Percentiles rank a stretch among this genome's conserved stretches.
Conservation (phyloP, 1,284 basidiomycete genomes). For the Austroboletus rostrupii region DNA sequence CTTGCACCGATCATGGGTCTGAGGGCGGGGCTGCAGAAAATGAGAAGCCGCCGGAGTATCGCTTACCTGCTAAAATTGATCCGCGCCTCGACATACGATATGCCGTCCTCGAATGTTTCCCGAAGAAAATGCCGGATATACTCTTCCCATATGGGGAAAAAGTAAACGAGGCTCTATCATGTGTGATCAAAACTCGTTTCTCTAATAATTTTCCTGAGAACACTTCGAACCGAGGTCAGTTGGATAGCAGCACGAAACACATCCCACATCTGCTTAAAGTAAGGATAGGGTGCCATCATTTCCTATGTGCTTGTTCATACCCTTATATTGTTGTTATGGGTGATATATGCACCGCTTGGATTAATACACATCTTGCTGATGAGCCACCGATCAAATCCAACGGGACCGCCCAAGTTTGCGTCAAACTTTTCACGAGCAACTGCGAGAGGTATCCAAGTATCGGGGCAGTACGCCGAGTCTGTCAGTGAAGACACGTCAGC, state of each 20-base stretch:
- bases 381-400: constrained; percentile 67
- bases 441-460: constrained; percentile 51
- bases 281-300: background rate
- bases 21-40: background rate
- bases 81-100: constrained; percentile 69
- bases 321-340: constrained; percentile 64
- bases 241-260: constrained; percentile 57
- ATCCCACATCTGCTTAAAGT: constrained; percentile 57
- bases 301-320: constrained; percentile 29
- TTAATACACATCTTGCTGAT: constrained; percentile 57
- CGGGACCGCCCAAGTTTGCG: constrained; percentile 48
- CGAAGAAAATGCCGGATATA: constrained; percentile 50
- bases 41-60: background rate
- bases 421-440: constrained; percentile 53
- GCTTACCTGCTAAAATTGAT: constrained; percentile 64
- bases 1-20: constrained; percentile 54
- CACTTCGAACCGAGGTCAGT: constrained; percentile 43
- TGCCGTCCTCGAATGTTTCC: constrained; percentile 66
- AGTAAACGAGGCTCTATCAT: constrained; percentile 23
- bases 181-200: constrained; percentile 1
- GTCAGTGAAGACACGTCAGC: constrained; percentile 38
- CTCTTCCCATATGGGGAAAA: constrained; percentile 23
- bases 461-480: constrained; percentile 39
- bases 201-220: background rate
- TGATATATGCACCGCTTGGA: constrained; percentile 64